phyloP scores from a whole-genome alignment of 768 basidiomycete genomes.

The Chiua virens region DNA sequence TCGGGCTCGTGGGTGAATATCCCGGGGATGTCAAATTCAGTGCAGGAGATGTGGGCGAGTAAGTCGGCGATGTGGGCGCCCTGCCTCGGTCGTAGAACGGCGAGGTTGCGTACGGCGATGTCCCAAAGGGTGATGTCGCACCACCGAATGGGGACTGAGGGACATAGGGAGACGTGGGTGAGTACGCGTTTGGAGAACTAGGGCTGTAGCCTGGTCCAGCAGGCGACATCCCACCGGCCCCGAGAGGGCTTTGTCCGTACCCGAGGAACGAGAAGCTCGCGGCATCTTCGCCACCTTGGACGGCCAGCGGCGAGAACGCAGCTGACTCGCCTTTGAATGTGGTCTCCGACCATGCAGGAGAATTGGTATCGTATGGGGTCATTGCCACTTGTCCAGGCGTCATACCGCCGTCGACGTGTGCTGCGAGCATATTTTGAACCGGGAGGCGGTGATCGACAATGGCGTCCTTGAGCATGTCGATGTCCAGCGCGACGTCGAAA shows the following conservation, averaged over 20 bases:
- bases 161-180: conserved; percentile 88
- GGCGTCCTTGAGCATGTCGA: conserved; percentile 98
- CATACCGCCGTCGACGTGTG: conserved; percentile 84
- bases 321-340: conserved; percentile 82
- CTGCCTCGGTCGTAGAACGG: conserved; percentile 74
- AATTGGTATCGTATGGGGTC: conserved; percentile 95
- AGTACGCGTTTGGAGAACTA: conserved; percentile 86
- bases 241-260: conserved; percentile 84
- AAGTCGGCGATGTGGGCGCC: conserved; percentile 74
- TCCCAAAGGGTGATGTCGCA: conserved; percentile 81
- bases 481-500: conserved; percentile 94
- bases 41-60: conserved; percentile 85
- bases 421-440: conserved; percentile 75
- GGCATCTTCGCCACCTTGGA: conserved; percentile 81
- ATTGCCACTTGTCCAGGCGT: conserved; percentile 89
- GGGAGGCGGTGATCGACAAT: conserved; percentile 95
- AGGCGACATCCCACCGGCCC: conserved; percentile 87
- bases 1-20: conserved; percentile 66
- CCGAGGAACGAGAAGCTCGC: conserved; percentile 71
- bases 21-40: conserved; percentile 81
- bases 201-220: conserved; percentile 87
- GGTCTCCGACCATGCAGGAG: conserved; percentile 78
- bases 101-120: conserved; percentile 82
- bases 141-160: conserved; percentile 81
- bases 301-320: conserved; percentile 93